phyloP scores from a whole-genome alignment of 805 yeast species.

The Priceomyces haplophilus region DNA sequence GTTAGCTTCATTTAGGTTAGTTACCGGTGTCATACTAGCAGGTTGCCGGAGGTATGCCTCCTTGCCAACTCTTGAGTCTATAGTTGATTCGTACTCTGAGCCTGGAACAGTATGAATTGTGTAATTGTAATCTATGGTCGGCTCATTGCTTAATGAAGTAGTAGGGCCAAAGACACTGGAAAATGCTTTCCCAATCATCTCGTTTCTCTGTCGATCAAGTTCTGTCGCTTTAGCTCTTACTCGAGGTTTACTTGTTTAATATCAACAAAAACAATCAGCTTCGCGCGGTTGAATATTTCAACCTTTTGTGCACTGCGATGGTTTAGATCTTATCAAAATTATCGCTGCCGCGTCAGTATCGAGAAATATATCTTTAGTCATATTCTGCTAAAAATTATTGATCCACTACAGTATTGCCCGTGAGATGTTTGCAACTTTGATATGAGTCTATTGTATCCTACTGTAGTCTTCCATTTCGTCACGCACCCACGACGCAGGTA shows the following conservation, averaged over 20 bases:
- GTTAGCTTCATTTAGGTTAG: too few species aligned
- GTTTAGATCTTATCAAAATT: too few species aligned
- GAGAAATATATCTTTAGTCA: too few species aligned
- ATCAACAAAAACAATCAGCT: slow-evolving; percentile 1
- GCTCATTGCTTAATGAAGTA: slow-evolving; percentile 26
- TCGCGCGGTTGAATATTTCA: neutral
- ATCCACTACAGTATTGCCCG: too few species aligned
- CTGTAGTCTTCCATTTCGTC: too few species aligned
- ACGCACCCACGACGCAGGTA: too few species aligned
- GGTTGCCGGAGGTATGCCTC: neutral
- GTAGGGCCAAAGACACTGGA: slow-evolving; percentile 11
- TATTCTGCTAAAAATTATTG: too few species aligned
- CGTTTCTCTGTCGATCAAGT: neutral
- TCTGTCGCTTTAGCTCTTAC: neutral
- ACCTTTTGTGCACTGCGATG: neutral
- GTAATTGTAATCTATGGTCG: slow-evolving; percentile 33
- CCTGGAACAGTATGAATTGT: slow-evolving; percentile 14
- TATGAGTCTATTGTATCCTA: too few species aligned
- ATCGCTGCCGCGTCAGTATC: too few species aligned
- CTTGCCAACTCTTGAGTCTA: slow-evolving; percentile 5
- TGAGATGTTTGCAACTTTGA: too few species aligned
- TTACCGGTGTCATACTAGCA: neutral
- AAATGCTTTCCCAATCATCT: slow-evolving; percentile 11
- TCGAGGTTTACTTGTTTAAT: neutral
- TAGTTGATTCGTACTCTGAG: slow-evolving; percentile 5